These are phyloP conservation scores for Epichloe baconii DNA, from an alignment of 2,329 filamentous ascomycete genomes.

Conservation along the genomic window DNA sequence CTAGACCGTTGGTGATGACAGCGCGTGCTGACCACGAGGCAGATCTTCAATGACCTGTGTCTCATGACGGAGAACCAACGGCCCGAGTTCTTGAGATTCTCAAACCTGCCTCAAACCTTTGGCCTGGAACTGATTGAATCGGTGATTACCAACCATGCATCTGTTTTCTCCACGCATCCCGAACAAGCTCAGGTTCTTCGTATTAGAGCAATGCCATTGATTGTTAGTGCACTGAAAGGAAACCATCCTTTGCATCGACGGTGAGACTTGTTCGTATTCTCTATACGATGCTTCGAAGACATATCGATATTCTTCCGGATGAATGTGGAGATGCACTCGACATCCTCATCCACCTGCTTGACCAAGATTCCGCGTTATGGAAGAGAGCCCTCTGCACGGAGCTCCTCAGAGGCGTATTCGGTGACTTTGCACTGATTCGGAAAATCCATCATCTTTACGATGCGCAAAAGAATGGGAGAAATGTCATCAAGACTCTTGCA, in stretches of 20 bases:
- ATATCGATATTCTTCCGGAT: constrained; percentile 58
- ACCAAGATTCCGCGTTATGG: constrained; percentile 76
- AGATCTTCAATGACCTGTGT: constrained; percentile 83
- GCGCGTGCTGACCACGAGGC: constrained; percentile 7
- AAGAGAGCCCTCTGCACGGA: constrained; percentile 86
- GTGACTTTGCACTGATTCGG: constrained; percentile 64
- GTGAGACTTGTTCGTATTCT: constrained; percentile 73
- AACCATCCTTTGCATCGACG: constrained; percentile 66
- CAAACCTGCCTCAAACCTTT: constrained; percentile 66
- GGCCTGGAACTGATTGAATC: constrained; percentile 88
- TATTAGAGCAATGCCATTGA: constrained; percentile 66
- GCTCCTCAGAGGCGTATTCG: constrained; percentile 73
- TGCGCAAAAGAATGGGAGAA: constrained; percentile 53
- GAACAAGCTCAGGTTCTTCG: constrained; percentile 74
- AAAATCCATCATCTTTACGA: constrained; percentile 76
- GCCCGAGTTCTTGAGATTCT: constrained; percentile 69
- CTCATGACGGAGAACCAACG: constrained; percentile 74
- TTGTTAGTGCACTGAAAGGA: constrained; percentile 64
- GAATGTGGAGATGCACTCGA: constrained; percentile 78
- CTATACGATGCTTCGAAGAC: constrained; percentile 65
- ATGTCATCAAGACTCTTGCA: constrained; percentile 69
- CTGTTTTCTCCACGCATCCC: constrained; percentile 62
- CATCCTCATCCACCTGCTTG: constrained; percentile 72
- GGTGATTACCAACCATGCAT: constrained; percentile 72
- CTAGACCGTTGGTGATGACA: no score